Base-by-base conservation (phyloP, 306 rosid genomes). In the Albizia julibrissin region DNA sequence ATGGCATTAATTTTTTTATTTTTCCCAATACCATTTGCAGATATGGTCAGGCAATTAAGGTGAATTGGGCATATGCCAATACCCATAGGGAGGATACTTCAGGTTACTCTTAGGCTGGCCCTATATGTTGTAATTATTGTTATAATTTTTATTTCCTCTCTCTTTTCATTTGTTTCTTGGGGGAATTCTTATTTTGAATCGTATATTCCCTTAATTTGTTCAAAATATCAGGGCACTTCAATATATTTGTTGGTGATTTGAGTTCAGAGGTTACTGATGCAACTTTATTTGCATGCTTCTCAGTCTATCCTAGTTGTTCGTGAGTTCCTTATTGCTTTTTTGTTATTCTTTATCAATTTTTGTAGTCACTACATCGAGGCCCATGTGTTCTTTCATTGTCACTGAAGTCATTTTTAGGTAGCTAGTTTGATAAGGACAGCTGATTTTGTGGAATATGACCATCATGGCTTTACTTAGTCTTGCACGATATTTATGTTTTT, bases 211-310 rank as follows among this genome's bases (percentile, higher is more conserved):
- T 88, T 87, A 52, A 88, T 87, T 79, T 77, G 85, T 87, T 86
- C 80, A 87, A 86, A 87, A 87, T 84, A 74, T 83, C 90, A 89
- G 92, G 92, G 79, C 92, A 89, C 89, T 89, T 85, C 90, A 89
- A 87, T 85, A 68, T 89, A 72, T 89, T 89, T 89, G 88, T 89
- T 18, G 92, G 92, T 87, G 92, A 89, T 89, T 79, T 89, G 89
- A 89, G 92, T 89, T 88, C 92, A 87, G 92, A 89, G 92, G 90
- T 87, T 85, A 89, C 92, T 87, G 92, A 89, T 89, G 92, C 92
- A 76, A 87, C 89, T 79, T 89, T 89, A 81, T 89, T 89, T 87
- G 92, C 92, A 12, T 89, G 92, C 89, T 89, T 89, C 90, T 89
- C 92, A 81, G 92, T 89, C 87, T 89, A 87, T 89, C 90, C 90